These are phyloP conservation scores for Macrocystidia cucumis DNA, from an alignment of 1,284 basidiomycete genomes.

Conservation along the genomic window DNA sequence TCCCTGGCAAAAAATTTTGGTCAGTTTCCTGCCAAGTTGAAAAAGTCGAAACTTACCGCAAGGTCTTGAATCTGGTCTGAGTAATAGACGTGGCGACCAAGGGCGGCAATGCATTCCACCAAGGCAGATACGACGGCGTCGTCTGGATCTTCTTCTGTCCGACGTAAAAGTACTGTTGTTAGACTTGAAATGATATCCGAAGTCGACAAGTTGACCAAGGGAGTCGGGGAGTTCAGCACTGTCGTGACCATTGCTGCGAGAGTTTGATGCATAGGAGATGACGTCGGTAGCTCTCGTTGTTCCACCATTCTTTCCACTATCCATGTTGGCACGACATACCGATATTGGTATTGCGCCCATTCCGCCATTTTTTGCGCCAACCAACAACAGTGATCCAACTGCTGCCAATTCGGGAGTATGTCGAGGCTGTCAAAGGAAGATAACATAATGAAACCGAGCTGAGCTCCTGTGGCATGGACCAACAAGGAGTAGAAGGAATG, in stretches of 20 bases:
- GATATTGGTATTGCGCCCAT: constrained; percentile 90
- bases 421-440: constrained; percentile 66
- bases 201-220: constrained; percentile 86
- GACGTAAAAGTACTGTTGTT: constrained; percentile 67
- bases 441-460: constrained; percentile 69
- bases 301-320: constrained; percentile 78
- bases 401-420: constrained; percentile 60
- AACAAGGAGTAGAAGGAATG: constrained; percentile 70
- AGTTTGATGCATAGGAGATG: constrained; percentile 55
- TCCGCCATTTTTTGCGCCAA: constrained; percentile 69
- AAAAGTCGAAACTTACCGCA: constrained; percentile 32
- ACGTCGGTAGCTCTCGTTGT: constrained; percentile 49
- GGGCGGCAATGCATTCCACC: constrained; percentile 76
- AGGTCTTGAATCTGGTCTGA: constrained; percentile 96
- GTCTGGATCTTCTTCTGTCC: constrained; percentile 54
- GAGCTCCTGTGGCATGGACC: constrained; percentile 70
- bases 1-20: constrained; percentile 27
- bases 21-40: constrained; percentile 1
- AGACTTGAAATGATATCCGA: constrained; percentile 83
- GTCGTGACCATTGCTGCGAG: constrained; percentile 81
- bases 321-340: constrained; percentile 82
- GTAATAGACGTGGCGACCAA: constrained; percentile 91
- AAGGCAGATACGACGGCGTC: constrained; percentile 68
- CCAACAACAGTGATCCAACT: constrained; percentile 77
- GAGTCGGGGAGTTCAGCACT: constrained; percentile 76